Evolutionary conservation across 495 filamentous ascomycete genomes (phyloP).

Genomic region (Bryoglossum gracile): DNA sequence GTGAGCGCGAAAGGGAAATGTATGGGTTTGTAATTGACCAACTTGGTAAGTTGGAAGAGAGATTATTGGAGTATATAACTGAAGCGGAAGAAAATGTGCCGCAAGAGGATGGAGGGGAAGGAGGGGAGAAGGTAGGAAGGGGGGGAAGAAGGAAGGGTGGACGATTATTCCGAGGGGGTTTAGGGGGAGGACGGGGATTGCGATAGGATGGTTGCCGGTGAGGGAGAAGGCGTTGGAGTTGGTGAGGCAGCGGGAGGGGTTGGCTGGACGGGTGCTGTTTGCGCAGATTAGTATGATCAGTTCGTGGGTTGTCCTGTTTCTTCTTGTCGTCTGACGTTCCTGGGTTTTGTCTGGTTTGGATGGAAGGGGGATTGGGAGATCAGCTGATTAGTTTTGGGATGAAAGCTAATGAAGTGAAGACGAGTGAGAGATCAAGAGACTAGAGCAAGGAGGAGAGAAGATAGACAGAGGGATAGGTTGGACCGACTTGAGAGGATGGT

Average conservation of each 20-base stretch:
- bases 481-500: conserved; percentile 25
- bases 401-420: conserved; percentile 11
- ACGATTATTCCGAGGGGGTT: conserved; percentile 26
- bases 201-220: conserved; percentile 30
- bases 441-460: conserved; percentile 17
- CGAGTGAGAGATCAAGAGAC: conserved; percentile 28
- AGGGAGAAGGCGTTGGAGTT: conserved; percentile 35
- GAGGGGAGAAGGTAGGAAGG: conserved; percentile 8
- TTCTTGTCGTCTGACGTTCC: not conserved
- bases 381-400: not conserved
- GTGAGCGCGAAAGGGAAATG: conserved; percentile 29
- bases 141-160: conserved; percentile 19
- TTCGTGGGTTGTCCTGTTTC: conserved; percentile 24
- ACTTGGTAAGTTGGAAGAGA: conserved; percentile 27
- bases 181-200: conserved; percentile 24
- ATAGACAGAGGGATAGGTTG: conserved; percentile 15
- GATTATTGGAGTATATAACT: conserved; percentile 28
- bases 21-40: conserved; percentile 32
- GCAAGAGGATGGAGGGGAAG: not conserved
- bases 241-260: conserved; percentile 38
- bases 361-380: too few species aligned
- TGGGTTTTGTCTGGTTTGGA: too few species aligned
- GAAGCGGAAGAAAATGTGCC: conserved; percentile 24
- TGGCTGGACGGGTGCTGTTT: conserved; percentile 32
- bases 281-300: conserved; percentile 33